Evolutionary conservation across 2,329 filamentous ascomycete species (phyloP).

Genomic region (Nothopassalora personata): DNA sequence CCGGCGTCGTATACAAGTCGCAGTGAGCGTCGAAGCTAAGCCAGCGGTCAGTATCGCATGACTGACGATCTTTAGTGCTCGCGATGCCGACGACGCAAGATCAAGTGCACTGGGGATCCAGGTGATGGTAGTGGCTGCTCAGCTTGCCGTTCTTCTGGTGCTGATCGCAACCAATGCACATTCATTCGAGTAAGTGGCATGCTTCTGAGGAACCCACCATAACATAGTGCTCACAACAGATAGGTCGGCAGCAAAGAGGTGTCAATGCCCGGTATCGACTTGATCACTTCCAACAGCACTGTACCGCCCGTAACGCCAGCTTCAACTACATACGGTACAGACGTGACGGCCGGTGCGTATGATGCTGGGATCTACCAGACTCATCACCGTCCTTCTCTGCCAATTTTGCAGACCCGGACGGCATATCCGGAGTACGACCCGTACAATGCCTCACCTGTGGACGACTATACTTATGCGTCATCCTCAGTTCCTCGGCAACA

Average conservation of each 20-base stretch:
- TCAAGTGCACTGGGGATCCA: slow-evolving; percentile 82
- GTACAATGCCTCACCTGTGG: slow-evolving; percentile 27
- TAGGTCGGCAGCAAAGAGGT: slow-evolving; percentile 19
- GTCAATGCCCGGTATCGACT: slow-evolving; percentile 14
- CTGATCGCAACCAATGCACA: slow-evolving; percentile 58
- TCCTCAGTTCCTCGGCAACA: slow-evolving; percentile 22
- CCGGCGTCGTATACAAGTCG: slow-evolving; percentile 51
- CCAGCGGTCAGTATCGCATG: background rate
- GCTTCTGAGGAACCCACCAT: background rate
- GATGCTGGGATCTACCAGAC: slow-evolving; percentile 11
- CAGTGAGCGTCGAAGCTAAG: slow-evolving; percentile 37
- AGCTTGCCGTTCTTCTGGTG: slow-evolving; percentile 73
- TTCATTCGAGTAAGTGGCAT: slow-evolving; percentile 64
- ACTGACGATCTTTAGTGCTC: slow-evolving; percentile 59
- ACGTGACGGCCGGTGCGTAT: slow-evolving; percentile 10
- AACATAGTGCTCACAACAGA: slow-evolving; percentile 2
- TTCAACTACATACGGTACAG: slow-evolving; percentile 12
- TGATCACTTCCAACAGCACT: slow-evolving; percentile 12
- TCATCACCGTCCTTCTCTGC: slow-evolving; percentile 24
- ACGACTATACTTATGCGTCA: slow-evolving; percentile 27
- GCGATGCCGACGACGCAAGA: slow-evolving; percentile 88
- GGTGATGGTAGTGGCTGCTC: slow-evolving; percentile 71
- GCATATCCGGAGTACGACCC: slow-evolving; percentile 26
- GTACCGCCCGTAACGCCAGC: slow-evolving; percentile 6
- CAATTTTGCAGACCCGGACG: slow-evolving; percentile 24